Percentiles rank a stretch among this genome's conserved stretches.
These are phyloP conservation scores for Spirogloea muscicola DNA, from an alignment of 139 green algal genomes.

Conservation along the genomic window DNA sequence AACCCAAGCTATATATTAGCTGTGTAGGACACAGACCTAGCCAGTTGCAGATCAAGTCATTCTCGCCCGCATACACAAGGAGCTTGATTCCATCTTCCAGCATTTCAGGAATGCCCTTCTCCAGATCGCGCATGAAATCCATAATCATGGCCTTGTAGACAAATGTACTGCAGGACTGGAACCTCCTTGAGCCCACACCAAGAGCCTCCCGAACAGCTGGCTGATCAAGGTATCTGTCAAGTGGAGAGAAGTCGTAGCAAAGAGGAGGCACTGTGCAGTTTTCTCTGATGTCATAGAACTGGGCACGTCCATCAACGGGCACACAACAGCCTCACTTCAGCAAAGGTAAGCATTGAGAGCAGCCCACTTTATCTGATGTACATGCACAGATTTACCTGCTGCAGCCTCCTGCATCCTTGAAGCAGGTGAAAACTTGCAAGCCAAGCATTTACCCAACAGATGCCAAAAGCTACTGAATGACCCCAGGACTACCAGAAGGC, in stretches of 20 bases:
- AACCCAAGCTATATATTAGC: too few relatives aligned
- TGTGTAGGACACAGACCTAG: too few relatives aligned
- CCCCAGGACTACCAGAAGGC: too few relatives aligned
- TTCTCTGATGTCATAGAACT: constrained; percentile 54
- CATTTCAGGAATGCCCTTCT: constrained; percentile 45
- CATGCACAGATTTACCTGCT: too few relatives aligned
- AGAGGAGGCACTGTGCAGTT: constrained; percentile 36
- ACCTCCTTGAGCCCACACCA: constrained; percentile 42
- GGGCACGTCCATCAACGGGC: too few relatives aligned
- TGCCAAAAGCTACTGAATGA: too few relatives aligned
- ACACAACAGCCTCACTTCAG: too few relatives aligned
- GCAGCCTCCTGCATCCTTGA: too few relatives aligned
- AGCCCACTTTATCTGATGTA: too few relatives aligned
- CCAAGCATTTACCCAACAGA: too few relatives aligned
- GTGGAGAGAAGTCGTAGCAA: constrained; percentile 53
- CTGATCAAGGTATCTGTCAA: constrained; percentile 42
- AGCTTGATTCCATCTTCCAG: constrained; percentile 46
- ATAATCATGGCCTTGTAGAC: constrained; percentile 49
- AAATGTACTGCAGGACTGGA: constrained; percentile 6
- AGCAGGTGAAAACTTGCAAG: too few relatives aligned
- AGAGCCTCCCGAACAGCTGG: constrained; percentile 26
- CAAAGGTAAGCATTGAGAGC: too few relatives aligned
- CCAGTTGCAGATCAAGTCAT: constrained; percentile 60
- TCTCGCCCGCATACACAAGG: constrained; percentile 55
- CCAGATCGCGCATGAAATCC: constrained; percentile 55